Conservation (phyloP, 164 flowering plant genomes). For the Protea cynaroides region DNA sequence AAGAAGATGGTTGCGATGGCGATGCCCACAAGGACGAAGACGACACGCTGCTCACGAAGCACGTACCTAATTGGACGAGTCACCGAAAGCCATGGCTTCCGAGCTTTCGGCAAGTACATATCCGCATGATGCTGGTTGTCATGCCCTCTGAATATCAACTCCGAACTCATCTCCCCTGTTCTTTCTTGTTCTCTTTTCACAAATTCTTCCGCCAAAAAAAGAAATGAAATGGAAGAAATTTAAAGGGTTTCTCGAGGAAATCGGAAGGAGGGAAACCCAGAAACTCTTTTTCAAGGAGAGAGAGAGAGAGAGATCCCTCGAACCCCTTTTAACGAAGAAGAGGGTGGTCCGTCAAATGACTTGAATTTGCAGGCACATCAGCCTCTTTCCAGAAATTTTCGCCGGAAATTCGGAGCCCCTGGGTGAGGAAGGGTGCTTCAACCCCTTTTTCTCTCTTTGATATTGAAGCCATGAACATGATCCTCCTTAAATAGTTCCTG, state of each 20-base stretch:
- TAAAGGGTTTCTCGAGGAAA: neutral
- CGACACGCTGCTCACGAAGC: slow-evolving; percentile 69
- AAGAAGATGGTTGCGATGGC: slow-evolving; percentile 61
- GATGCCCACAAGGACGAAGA: slow-evolving; percentile 63
- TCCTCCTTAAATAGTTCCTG: neutral
- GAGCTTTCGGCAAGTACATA: slow-evolving; percentile 53
- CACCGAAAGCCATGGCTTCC: slow-evolving; percentile 49
- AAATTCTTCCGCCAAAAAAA: neutral
- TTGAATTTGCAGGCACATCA: neutral
- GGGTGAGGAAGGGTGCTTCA: neutral
- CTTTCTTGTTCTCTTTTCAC: neutral
- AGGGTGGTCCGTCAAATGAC: neutral
- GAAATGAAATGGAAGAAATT: neutral
- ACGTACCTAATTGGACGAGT: slow-evolving; percentile 54
- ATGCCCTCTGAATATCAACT: slow-evolving; percentile 58
- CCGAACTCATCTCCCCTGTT: slow-evolving; percentile 26
- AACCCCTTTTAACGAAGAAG: neutral
- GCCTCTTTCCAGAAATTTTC: neutral
- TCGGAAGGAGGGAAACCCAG: neutral
- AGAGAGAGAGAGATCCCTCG: neutral
- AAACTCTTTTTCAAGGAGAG: neutral
- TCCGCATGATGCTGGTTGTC: slow-evolving; percentile 35
- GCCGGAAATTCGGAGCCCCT: neutral
- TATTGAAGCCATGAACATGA: neutral
- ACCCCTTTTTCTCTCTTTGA: neutral